phyloP scores from a whole-genome alignment of 331 rosid genomes.

The Arachis monticola region DNA sequence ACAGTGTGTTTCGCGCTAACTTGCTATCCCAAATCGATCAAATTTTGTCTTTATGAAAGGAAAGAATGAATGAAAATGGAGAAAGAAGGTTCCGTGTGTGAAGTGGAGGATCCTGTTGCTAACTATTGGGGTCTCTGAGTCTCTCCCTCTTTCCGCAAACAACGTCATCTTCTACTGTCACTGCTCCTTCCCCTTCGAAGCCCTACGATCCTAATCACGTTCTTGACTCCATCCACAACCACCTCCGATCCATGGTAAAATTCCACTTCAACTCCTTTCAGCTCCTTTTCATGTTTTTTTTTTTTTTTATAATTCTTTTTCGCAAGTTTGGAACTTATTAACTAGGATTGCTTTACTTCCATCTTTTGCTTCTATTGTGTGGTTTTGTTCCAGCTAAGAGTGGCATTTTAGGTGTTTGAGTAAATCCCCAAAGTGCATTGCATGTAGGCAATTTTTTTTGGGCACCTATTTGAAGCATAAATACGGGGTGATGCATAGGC shows the following conservation, averaged over 20 bases:
- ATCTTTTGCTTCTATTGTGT: not conserved
- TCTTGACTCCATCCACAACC: slow-evolving; percentile 54
- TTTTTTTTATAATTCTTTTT: not conserved
- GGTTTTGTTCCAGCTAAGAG: not conserved
- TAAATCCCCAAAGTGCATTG: not conserved
- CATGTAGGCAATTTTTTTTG: not conserved
- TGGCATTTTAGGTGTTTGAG: not conserved
- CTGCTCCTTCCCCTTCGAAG: slow-evolving; percentile 31
- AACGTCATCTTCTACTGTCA: slow-evolving; percentile 7
- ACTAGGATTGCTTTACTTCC: not conserved
- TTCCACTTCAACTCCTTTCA: not conserved
- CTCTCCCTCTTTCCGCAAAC: slow-evolving; percentile 56
- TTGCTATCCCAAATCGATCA: no score
- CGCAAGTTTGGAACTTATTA: not conserved
- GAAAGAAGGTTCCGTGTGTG: slow-evolving; percentile 33
- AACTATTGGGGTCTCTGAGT: slow-evolving; percentile 43
- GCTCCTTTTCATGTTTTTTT: not conserved
- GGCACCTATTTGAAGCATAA: not conserved
- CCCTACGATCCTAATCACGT: slow-evolving; percentile 45
- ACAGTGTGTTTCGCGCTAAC: no score
- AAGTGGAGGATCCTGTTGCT: slow-evolving; percentile 68
- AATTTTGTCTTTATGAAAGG: no score
- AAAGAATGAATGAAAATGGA: slow-evolving; percentile 29
- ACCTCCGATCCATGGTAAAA: slow-evolving; percentile 66
- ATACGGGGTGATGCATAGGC: not conserved